Percentiles rank a stretch among this genome's conserved stretches.
phyloP scores from a whole-genome alignment of 2,329 filamentous ascomycete species.

The Peltaster fructicola region DNA sequence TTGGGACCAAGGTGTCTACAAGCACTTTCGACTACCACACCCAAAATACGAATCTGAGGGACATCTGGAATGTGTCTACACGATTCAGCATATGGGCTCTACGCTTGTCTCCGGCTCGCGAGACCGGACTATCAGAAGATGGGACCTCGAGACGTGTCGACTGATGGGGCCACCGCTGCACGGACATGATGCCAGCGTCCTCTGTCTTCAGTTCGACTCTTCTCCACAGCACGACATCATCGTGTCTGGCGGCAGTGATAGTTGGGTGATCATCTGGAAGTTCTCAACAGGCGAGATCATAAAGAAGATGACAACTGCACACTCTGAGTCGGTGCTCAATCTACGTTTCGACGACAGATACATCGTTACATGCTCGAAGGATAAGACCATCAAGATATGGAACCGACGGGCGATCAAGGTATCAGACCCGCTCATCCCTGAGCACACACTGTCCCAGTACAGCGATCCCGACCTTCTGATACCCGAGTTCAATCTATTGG shows the following conservation, averaged over 20 bases:
- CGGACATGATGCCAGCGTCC: slow-evolving; percentile 70
- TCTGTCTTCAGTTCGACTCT: slow-evolving; percentile 90
- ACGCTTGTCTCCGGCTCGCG: slow-evolving; percentile 87
- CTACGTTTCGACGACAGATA: slow-evolving; percentile 82
- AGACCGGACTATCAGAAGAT: slow-evolving; percentile 73
- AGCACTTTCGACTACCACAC: slow-evolving; percentile 81
- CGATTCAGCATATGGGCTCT: slow-evolving; percentile 70
- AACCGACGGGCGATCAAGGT: slow-evolving; percentile 52
- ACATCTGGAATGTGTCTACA: slow-evolving; percentile 87
- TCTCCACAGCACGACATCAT: slow-evolving; percentile 75
- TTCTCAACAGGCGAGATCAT: slow-evolving; percentile 81
- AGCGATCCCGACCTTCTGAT: slow-evolving; percentile 33
- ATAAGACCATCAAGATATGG: slow-evolving; percentile 93
- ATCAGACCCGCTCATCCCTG: slow-evolving; percentile 21
- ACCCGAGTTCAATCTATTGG: slow-evolving; percentile 58
- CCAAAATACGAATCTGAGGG: slow-evolving; percentile 63
- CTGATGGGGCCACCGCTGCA: slow-evolving; percentile 55
- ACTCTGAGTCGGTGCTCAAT: slow-evolving; percentile 82
- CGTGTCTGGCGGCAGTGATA: slow-evolving; percentile 90
- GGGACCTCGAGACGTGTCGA: slow-evolving; percentile 69
- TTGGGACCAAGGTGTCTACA: slow-evolving; percentile 68
- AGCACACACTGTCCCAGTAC: slow-evolving; percentile 20
- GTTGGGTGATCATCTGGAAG: slow-evolving; percentile 74
- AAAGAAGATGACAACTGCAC: slow-evolving; percentile 57
- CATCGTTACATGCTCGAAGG: slow-evolving; percentile 91